phyloP scores from a whole-genome alignment of 1,284 basidiomycete genomes.

The Laetiporus sulphureus region DNA sequence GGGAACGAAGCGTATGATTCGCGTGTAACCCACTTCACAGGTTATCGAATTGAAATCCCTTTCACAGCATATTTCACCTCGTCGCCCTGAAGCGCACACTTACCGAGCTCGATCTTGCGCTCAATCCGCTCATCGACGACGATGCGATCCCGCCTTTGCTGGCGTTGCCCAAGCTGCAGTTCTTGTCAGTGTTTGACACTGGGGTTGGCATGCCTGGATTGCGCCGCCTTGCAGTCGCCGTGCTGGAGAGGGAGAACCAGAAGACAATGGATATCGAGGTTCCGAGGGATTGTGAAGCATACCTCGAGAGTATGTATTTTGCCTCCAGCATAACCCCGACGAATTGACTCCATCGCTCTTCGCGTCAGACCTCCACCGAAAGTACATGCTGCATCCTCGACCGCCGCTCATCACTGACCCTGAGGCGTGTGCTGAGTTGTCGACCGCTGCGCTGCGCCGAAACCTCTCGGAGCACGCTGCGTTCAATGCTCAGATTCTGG shows the following conservation, averaged over 20 bases:
- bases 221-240: slow-evolving; percentile 38
- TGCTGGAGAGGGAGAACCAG: slow-evolving; percentile 28
- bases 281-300: slow-evolving; percentile 43
- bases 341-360: background rate
- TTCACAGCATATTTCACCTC: slow-evolving; percentile 52
- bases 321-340: too few relatives aligned
- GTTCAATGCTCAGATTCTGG: slow-evolving; percentile 22
- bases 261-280: slow-evolving; percentile 41
- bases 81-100: slow-evolving; percentile 48
- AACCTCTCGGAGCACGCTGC: slow-evolving; percentile 48
- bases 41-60: too few relatives aligned
- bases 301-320: slow-evolving; percentile 48
- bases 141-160: slow-evolving; percentile 49
- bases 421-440: slow-evolving; percentile 32
- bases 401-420: slow-evolving; percentile 46
- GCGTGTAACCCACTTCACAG: background rate
- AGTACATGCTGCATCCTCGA: slow-evolving; percentile 39
- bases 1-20: slow-evolving; percentile 51
- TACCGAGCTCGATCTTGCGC: slow-evolving; percentile 40
- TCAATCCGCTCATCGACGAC: slow-evolving; percentile 46
- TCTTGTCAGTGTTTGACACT: slow-evolving; percentile 48
- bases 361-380: slow-evolving; percentile 33
- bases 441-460: slow-evolving; percentile 39
- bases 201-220: slow-evolving; percentile 49
- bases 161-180: slow-evolving; percentile 37